Base-by-base conservation (phyloP, 2,329 filamentous ascomycete genomes). In the Colletotrichum salicis region DNA sequence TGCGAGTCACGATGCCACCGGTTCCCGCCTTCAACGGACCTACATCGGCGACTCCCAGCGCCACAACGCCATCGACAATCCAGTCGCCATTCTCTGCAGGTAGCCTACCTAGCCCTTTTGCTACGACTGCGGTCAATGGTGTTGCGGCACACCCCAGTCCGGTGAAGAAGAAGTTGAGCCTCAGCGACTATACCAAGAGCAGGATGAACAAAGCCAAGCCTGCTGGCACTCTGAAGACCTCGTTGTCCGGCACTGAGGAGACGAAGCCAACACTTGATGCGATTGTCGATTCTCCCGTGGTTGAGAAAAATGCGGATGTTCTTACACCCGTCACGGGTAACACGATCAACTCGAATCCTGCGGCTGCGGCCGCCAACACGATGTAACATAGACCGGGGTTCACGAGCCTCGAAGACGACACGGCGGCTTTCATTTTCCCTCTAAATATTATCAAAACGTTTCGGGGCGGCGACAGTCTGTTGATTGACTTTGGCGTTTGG, bases 141-240 rank as follows among this genome's bases (percentile, higher is more conserved):
- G 75, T 82, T 10, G 79, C 78, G 6, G 84, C 84, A 11, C 84
- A 85, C 27, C 88, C 89, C 3, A 91, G 89, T 73, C 90, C 90
- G 2, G 82, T 90, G 37, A 91, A 91, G 80, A 92, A 92, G 84
- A 92, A 92, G 79, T 81, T 92, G 48, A 92, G 89, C 73, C 79
- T 92, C 2, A 92, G 89, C 76, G 90, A 92, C 76, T 92, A 92
- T 76, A 88, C 85, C 10, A 90, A 89, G 78, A 89, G 87, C 74
- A 84, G 88, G 62, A 84, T 86, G 81, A 88, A 86, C 76, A 91
- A 89, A 77, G 85, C 61, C 15, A 70, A 66, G 41, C 64, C 54
- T 41, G 59, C 33, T 5, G 66, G 57, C 3, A 55, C 35, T 1
- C 52, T 70, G 29, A 75, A 74, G 67, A 68, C 72, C 11, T 48